Percentiles rank a stretch among this genome's conserved stretches.
Conservation (phyloP, 176 grass and related monocot genomes). For the Thalia dealbata region DNA sequence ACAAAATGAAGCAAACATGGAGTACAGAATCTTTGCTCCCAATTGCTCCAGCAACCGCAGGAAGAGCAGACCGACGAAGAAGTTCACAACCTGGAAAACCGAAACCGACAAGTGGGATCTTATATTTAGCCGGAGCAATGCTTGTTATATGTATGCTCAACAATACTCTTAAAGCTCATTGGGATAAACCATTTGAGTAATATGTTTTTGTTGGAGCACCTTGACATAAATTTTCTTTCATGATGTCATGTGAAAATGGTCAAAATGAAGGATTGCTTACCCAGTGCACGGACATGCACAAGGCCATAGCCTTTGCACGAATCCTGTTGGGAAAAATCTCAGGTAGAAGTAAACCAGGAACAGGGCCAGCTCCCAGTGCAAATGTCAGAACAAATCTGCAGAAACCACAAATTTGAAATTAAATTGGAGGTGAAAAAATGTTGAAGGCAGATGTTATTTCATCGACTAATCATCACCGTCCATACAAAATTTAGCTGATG, state of each 20-base stretch:
- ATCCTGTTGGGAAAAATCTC: slow-evolving; percentile 99
- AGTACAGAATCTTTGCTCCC: slow-evolving; percentile 74
- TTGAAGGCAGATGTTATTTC: no score
- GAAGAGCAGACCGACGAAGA: slow-evolving; percentile 89
- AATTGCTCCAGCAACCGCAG: slow-evolving; percentile 66
- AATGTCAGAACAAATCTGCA: slow-evolving; percentile 95
- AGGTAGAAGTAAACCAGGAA: slow-evolving; percentile 94
- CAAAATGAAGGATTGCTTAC: slow-evolving; percentile 32
- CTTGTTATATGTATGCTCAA: neutral
- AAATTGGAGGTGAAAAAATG: no score
- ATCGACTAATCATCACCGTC: no score
- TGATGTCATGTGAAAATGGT: neutral
- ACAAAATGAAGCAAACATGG: slow-evolving; percentile 74
- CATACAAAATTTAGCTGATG: no score
- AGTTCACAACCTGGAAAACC: slow-evolving; percentile 59
- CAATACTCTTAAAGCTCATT: neutral
- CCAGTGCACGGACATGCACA: slow-evolving; percentile 99
- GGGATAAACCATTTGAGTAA: neutral
- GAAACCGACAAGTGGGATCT: neutral
- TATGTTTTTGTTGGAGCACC: neutral
- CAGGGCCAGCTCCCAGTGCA: slow-evolving; percentile 88
- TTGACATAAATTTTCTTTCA: neutral
- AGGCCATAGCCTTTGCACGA: slow-evolving; percentile 87
- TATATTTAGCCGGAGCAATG: no score
- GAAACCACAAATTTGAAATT: slow-evolving; percentile 17